Conservation (phyloP, 2,329 filamentous ascomycete species). For the Karstenula rhodostoma region DNA sequence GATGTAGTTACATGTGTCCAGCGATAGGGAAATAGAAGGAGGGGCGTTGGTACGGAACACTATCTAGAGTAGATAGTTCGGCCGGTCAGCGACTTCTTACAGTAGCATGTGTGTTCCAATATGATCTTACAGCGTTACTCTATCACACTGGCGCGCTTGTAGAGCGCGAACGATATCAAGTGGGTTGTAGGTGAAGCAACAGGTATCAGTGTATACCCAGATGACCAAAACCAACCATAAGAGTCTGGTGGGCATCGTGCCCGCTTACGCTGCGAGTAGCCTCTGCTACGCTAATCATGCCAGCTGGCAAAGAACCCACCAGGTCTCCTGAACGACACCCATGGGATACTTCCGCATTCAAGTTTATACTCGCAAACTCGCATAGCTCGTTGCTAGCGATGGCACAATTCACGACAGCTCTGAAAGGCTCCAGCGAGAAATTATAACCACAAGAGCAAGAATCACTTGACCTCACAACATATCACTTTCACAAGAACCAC, state of each 20-base stretch:
- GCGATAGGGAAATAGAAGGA: too few relatives aligned
- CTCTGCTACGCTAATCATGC: background rate
- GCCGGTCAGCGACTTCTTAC: too few relatives aligned
- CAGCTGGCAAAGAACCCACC: constrained; percentile 1
- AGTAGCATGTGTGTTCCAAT: too few relatives aligned
- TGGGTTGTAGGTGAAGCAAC: too few relatives aligned
- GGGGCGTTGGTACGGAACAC: too few relatives aligned
- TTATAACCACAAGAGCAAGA: too few relatives aligned
- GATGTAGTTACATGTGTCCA: too few relatives aligned
- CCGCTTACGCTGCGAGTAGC: background rate
- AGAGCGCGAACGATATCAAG: too few relatives aligned
- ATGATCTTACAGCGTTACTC: too few relatives aligned
- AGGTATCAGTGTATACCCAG: too few relatives aligned
- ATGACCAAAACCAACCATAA: background rate
- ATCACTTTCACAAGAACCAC: background rate
- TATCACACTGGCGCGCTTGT: too few relatives aligned
- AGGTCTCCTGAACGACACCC: background rate
- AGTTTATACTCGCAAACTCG: background rate
- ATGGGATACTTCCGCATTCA: background rate
- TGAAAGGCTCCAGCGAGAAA: background rate
- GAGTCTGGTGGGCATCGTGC: background rate
- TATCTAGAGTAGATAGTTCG: too few relatives aligned
- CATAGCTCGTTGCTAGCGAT: background rate
- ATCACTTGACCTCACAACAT: background rate
- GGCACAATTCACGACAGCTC: background rate